These are phyloP conservation scores for Globisporangium megalacanthum DNA, from an alignment of 352 stramenopile genomes.

Conservation along the genomic window DNA sequence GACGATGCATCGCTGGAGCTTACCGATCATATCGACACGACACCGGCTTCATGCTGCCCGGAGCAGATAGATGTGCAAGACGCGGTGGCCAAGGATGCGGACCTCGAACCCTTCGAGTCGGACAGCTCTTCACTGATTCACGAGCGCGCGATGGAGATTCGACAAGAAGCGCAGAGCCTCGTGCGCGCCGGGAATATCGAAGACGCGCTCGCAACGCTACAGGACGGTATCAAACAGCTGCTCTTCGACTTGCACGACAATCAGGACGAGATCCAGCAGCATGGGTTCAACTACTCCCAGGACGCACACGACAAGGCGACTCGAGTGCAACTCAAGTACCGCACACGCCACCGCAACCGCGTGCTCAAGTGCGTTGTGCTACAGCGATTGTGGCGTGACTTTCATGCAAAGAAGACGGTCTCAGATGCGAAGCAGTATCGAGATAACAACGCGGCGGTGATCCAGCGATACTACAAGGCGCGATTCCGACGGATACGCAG, in stretches of 20 bases:
- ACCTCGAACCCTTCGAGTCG: not conserved
- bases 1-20: not conserved
- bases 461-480: constrained; percentile 33
- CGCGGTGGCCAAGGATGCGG: too few species aligned
- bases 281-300: constrained; percentile 39
- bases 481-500: constrained; percentile 14
- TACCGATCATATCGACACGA: not conserved
- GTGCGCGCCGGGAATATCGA: constrained; percentile 18
- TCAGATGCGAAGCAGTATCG: constrained; percentile 14
- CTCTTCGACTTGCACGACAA: constrained; percentile 34
- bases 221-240: constrained; percentile 40
- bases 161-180: constrained; percentile 11
- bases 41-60: not conserved
- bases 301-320: constrained; percentile 28
- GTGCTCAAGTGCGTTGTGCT: constrained; percentile 21
- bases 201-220: constrained; percentile 37
- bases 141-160: constrained; percentile 18
- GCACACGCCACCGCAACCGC: constrained; percentile 21
- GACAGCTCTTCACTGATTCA: constrained; percentile 4
- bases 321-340: constrained; percentile 33
- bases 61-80: not conserved
- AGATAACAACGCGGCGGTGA: constrained; percentile 16
- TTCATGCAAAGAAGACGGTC: constrained; percentile 9
- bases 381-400: constrained; percentile 33
- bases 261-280: constrained; percentile 18